These are phyloP conservation scores for Mycena amicta DNA, from an alignment of 768 basidiomycete genomes.

Conservation along the genomic window DNA sequence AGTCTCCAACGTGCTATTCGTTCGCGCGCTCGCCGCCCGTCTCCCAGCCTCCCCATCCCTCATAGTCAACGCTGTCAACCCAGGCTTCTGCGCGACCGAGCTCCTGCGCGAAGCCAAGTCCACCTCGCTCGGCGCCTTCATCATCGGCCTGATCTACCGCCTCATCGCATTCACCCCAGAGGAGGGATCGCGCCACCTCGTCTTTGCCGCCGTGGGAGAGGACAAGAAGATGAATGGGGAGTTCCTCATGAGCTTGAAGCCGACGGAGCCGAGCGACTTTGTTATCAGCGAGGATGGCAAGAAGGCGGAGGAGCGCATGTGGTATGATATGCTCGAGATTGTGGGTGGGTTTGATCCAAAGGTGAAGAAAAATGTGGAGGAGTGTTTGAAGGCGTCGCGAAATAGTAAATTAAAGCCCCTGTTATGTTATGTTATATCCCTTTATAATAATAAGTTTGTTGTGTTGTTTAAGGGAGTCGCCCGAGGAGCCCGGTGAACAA, in stretches of 20 bases:
- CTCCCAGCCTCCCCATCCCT: slow-evolving; percentile 28
- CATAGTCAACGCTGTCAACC: slow-evolving; percentile 39
- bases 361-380: not conserved
- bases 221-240: not conserved
- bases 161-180: not conserved
- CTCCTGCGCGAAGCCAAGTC: not conserved
- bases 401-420: too few relatives aligned
- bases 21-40: slow-evolving; percentile 35
- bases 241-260: not conserved
- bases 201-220: not conserved
- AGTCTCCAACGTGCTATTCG: slow-evolving; percentile 45
- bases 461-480: too few relatives aligned
- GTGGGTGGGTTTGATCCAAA: not conserved
- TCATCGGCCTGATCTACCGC: not conserved
- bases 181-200: not conserved
- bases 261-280: not conserved
- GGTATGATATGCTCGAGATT: not conserved
- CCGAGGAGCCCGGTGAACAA: too few relatives aligned
- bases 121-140: not conserved
- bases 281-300: not conserved
- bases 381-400: not conserved
- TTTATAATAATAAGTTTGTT: too few relatives aligned
- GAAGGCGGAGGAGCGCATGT: not conserved
- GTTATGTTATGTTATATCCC: too few relatives aligned
- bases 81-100: slow-evolving; percentile 44